Evolutionary conservation across 2,329 filamentous ascomycete genomes (phyloP), one percentile per base, ranked within the genome.

Genomic region (Paracoccidioides brasiliensis): DNA sequence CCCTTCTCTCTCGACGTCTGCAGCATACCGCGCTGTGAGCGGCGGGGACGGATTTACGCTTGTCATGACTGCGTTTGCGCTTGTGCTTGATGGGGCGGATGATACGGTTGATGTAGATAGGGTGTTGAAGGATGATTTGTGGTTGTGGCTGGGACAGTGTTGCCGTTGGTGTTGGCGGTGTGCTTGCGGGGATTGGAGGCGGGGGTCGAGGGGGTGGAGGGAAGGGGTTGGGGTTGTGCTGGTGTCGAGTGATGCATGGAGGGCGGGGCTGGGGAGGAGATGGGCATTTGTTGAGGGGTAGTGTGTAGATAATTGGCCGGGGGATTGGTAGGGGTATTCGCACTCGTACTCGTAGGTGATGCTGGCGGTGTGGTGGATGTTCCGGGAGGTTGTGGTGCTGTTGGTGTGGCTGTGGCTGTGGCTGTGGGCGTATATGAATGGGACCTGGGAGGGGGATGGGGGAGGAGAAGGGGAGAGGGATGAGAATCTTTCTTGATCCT

Each of bases 201-300:
- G 10, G 5, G 41, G 52, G 30, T 45, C 52, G 3, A 53, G 22
- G 6, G 15, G 37, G 33, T 5, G 54, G 52, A 40, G 10, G 14
- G 55, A 62, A 52, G 59, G 58, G 28, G 62, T 53, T 54, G 59
- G 58, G 28, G 62, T 53, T 54, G 57, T 14, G 53, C 50, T 14
- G 57, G 59, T 46, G 58, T 64, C 15, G 66, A 61, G 50, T 60
- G 61, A 9, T 58, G 55, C 46, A 61, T 57, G n/a, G 64, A 58
- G n/a, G 67, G 65, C 22, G 62, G 59, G 48, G 15, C 22, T 35
- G 35, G 35, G 49, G 14, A 52, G n/a, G 14, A 5, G 15, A 28
- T 33, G 9, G 53, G 44, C 5, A 44, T 9, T 38, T n/a, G 38
- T 14, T 48, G 46, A 37, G 43, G 33, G 32, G 50, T 51, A 4